phyloP scores from a whole-genome alignment of 192 early-diverging fungal species.

The Mortierella claussenii region DNA sequence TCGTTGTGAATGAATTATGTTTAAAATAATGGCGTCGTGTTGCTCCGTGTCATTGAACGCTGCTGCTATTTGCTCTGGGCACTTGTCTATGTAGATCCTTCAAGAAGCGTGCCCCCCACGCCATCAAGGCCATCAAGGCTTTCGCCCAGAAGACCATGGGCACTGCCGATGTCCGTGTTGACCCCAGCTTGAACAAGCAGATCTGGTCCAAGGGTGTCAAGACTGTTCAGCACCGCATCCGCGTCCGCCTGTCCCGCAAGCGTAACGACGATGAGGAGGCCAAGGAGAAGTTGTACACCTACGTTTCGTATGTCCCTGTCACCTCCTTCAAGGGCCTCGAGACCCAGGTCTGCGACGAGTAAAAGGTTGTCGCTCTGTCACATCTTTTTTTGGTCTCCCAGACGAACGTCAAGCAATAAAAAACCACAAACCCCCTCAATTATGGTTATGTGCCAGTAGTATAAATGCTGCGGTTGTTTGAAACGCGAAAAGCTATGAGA shows the following conservation, averaged over 20 bases:
- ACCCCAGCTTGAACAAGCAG: constrained; percentile 94
- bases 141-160: constrained; percentile 96
- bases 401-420: neutral
- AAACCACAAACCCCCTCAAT: neutral
- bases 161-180: constrained; percentile 96
- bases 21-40: no score
- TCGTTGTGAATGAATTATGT: no score
- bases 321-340: constrained; percentile 91
- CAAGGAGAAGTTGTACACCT: constrained; percentile 97
- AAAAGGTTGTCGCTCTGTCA: constrained; percentile 9
- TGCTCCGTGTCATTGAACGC: no score
- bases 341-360: constrained; percentile 73
- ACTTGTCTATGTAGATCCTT: constrained; percentile 88
- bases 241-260: constrained; percentile 93
- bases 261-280: constrained; percentile 97
- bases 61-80: no score
- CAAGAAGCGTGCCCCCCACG: constrained; percentile 97
- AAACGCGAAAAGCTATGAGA: no score
- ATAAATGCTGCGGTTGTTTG: neutral
- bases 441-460: neutral
- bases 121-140: constrained; percentile 91
- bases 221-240: constrained; percentile 94
- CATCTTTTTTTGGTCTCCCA: constrained; percentile 15
- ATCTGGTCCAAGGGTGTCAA: constrained; percentile 96
- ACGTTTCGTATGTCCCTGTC: constrained; percentile 89